These are phyloP conservation scores for Tephrocybe sp. DNA, from an alignment of 768 basidiomycete species.

Conservation along the genomic window DNA sequence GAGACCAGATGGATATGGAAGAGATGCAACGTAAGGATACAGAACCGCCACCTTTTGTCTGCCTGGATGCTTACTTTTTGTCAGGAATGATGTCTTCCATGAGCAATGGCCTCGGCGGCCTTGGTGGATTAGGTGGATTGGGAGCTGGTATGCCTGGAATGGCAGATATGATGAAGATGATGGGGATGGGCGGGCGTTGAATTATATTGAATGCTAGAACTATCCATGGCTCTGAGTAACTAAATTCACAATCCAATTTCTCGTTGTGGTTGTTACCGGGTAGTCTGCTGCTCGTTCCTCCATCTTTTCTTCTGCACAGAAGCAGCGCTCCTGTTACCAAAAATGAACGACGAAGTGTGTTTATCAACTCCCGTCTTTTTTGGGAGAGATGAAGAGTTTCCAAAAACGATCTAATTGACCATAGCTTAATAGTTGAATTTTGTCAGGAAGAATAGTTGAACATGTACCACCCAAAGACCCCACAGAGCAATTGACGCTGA, in stretches of 20 bases:
- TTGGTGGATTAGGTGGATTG: slow-evolving; percentile 58
- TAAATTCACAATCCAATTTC: neutral
- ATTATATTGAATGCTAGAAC: too few relatives aligned
- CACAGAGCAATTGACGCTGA: slow-evolving; percentile 56
- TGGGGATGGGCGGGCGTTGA: slow-evolving; percentile 69
- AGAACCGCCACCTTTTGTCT: neutral
- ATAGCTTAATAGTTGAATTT: neutral
- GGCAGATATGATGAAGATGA: slow-evolving; percentile 85
- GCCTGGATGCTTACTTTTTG: neutral
- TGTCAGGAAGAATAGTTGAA: slow-evolving; percentile 6
- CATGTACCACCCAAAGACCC: slow-evolving; percentile 72
- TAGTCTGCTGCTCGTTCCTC: slow-evolving; percentile 40
- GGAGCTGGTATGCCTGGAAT: slow-evolving; percentile 63
- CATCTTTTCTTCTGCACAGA: slow-evolving; percentile 60
- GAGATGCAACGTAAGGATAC: slow-evolving; percentile 80
- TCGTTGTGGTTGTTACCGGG: slow-evolving; percentile 7
- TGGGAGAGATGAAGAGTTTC: slow-evolving; percentile 54
- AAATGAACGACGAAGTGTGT: slow-evolving; percentile 76
- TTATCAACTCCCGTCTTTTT: slow-evolving; percentile 83
- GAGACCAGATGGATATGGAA: slow-evolving; percentile 89
- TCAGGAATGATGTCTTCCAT: slow-evolving; percentile 88
- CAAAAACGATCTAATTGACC: slow-evolving; percentile 55
- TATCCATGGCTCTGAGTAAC: neutral
- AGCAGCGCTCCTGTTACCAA: slow-evolving; percentile 71
- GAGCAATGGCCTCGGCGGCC: slow-evolving; percentile 67